These are phyloP conservation scores for Medicago lupulina DNA, from an alignment of 306 rosid genomes.

Conservation along the genomic window DNA sequence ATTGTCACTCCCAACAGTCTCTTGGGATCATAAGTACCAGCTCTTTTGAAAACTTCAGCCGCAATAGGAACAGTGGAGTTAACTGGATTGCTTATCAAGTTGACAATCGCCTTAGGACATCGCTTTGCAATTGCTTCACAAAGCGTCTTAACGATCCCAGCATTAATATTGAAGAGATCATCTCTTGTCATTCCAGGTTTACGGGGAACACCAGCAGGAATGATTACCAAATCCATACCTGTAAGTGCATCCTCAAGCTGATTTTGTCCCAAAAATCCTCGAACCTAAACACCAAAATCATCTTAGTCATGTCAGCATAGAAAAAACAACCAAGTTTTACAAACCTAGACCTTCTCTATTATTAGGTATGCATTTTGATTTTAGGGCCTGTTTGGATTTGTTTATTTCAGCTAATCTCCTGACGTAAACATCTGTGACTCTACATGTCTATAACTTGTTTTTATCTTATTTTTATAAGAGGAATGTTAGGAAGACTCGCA, in stretches of 20 bases:
- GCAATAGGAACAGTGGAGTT: constrained; percentile 98
- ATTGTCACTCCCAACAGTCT: constrained; percentile 87
- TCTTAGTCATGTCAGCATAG: constrained; percentile 13
- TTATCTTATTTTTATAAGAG: too few relatives aligned
- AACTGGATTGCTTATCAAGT: constrained; percentile 93
- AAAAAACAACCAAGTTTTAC: not conserved
- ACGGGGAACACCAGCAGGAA: constrained; percentile 93
- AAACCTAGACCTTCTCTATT: not conserved
- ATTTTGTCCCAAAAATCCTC: constrained; percentile 82
- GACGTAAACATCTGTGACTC: too few relatives aligned
- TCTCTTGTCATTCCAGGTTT: constrained; percentile 99
- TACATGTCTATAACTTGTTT: too few relatives aligned
- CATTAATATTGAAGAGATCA: constrained; percentile 92
- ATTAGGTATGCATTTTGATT: not conserved
- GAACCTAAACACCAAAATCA: constrained; percentile 56
- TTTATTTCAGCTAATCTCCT: not conserved
- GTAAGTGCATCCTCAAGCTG: constrained; percentile 88
- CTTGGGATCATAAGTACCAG: constrained; percentile 86
- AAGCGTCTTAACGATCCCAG: constrained; percentile 87
- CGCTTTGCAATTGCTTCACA: constrained; percentile 76
- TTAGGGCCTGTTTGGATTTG: not conserved
- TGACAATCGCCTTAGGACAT: constrained; percentile 86
- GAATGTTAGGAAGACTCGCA: too few relatives aligned
- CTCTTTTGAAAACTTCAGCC: constrained; percentile 90
- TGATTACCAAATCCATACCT: constrained; percentile 87